Base-by-base conservation (phyloP, 2,329 filamentous ascomycete genomes). In the Lasiodiplodia hormozganensis region DNA sequence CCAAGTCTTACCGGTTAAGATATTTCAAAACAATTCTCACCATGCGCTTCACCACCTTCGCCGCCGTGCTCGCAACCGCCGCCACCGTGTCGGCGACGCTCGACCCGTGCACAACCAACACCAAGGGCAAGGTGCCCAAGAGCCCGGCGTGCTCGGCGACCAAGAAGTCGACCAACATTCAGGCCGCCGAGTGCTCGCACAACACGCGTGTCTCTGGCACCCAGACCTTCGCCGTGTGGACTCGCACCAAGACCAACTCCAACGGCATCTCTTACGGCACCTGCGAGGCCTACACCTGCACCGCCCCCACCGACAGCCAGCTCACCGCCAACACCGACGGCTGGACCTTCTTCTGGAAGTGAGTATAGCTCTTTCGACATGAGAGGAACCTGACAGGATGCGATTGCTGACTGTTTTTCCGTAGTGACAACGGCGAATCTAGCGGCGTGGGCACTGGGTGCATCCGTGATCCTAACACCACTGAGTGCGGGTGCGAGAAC, bases 191-290 rank as follows among this genome's bases (percentile, higher is more conserved):
- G 70, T 82, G 80, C 74, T 74, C 75, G 65, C 76, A 81, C 73
- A 82, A 82, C 74, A 81, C 79, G 1, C 79, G 79, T 43, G 76
- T 75, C 52, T 73, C 73, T 14, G 70, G 72, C 47, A 76, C 69
- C 0, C 77, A 82, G 69, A 82, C 79, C 16, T 82, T 81, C 53
- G 80, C 79, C 56, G 73, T 81, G 62, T 82, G 81, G 73, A 43
- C 43, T 18, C 47, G 43, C 40, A 76, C 73, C n/a, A 79, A 77
- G 7, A 81, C 85, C 73, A 82, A 84, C 73, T 73, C 82, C 67
- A 84, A 84, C 72, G 81, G 85, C 70, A 70, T 69, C 25, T 72
- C 72, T 69, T 67, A 84, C 69, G 84, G 84, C 28, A 85, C 82
- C 4, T 85, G 67, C 58, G 36, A 64, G 34, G 67, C 67, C 21